phyloP scores from a whole-genome alignment of 78 protist genomes.

The Guillardia theta region DNA sequence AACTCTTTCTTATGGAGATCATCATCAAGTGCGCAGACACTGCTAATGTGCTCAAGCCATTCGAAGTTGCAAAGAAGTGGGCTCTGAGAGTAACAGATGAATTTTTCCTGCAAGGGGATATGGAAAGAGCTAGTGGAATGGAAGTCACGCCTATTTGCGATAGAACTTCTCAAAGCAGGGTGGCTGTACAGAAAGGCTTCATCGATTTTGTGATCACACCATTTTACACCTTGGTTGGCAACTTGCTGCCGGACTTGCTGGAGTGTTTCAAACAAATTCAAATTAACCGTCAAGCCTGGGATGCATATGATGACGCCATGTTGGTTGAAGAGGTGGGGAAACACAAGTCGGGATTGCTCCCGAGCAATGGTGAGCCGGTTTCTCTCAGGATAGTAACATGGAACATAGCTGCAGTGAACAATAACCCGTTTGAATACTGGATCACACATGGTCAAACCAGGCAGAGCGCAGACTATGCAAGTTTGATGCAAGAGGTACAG shows the following conservation, averaged over 20 bases:
- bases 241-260: background rate
- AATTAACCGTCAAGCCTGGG: background rate
- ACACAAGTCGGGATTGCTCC: background rate
- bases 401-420: slow-evolving; percentile 31
- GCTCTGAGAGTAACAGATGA: slow-evolving; percentile 3
- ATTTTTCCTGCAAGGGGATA: slow-evolving; percentile 29
- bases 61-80: slow-evolving; percentile 26
- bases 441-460: background rate
- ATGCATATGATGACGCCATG: background rate
- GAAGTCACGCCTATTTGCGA: slow-evolving; percentile 39
- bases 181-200: slow-evolving; percentile 29
- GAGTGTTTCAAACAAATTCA: background rate
- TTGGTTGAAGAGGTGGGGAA: background rate
- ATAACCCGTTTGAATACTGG: slow-evolving; percentile 40
- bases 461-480: slow-evolving; percentile 9
- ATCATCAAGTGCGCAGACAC: slow-evolving; percentile 6
- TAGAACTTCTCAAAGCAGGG: background rate
- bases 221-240: background rate
- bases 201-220: background rate
- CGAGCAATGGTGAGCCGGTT: background rate
- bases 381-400: background rate
- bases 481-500: background rate
- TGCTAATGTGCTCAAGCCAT: background rate
- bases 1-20: background rate
- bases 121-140: background rate